These are phyloP conservation scores for Yamadazyma atmosphaerica DNA, from an alignment of 1,139 yeast genomes.

Conservation along the genomic window DNA sequence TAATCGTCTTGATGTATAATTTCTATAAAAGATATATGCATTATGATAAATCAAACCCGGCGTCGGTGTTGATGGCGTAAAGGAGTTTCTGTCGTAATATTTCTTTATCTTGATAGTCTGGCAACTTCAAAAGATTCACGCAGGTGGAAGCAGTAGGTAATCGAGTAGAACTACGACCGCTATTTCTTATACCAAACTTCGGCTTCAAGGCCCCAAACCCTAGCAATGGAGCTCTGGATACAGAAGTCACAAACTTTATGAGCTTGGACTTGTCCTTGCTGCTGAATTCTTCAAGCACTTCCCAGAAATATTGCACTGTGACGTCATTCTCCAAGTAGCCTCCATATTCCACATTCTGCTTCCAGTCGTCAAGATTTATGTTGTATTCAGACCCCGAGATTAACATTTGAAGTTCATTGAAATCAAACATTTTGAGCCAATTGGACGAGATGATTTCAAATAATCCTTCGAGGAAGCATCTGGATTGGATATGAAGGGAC, in stretches of 20 bases:
- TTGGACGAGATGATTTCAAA: slow-evolving; percentile 63
- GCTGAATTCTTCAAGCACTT: slow-evolving; percentile 66
- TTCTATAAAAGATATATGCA: too few species aligned
- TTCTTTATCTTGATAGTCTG: slow-evolving; percentile 69
- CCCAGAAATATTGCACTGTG: slow-evolving; percentile 71
- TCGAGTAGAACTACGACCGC: slow-evolving; percentile 55
- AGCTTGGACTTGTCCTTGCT: slow-evolving; percentile 61
- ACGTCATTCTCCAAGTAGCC: slow-evolving; percentile 61
- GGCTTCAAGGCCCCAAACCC: slow-evolving; percentile 82
- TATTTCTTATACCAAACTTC: slow-evolving; percentile 73
- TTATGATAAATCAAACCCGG: slow-evolving; percentile 78
- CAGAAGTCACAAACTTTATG: slow-evolving; percentile 86
- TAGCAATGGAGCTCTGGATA: slow-evolving; percentile 84
- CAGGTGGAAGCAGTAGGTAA: slow-evolving; percentile 95
- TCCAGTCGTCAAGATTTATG: slow-evolving; percentile 71
- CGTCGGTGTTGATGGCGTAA: slow-evolving; percentile 75
- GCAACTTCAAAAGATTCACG: slow-evolving; percentile 81
- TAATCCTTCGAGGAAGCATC: slow-evolving; percentile 70
- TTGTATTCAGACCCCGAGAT: slow-evolving; percentile 78
- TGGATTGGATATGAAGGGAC: slow-evolving; percentile 58
- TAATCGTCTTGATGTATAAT: too few species aligned
- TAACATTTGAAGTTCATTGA: slow-evolving; percentile 77
- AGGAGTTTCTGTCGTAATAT: slow-evolving; percentile 61
- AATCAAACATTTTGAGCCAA: slow-evolving; percentile 85
- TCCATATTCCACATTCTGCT: slow-evolving; percentile 60